phyloP scores from a whole-genome alignment of 345 rosid species.

The Pistacia vera region DNA sequence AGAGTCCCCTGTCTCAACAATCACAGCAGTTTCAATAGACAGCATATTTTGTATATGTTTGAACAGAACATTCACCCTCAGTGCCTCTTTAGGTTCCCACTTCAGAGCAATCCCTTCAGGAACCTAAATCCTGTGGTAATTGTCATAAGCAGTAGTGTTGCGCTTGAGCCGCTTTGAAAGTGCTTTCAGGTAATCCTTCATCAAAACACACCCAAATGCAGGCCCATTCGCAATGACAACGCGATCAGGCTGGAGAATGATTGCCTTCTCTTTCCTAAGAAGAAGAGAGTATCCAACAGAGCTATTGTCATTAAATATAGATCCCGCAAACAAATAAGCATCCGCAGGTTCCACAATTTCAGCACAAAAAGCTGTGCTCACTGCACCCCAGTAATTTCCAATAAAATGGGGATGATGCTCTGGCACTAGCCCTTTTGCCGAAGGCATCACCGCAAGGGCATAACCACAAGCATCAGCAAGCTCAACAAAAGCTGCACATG shows the following conservation, averaged over 20 bases:
- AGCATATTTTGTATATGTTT: slow-evolving; percentile 75
- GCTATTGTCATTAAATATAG: slow-evolving; percentile 77
- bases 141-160: slow-evolving; percentile 64
- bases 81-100: slow-evolving; percentile 51
- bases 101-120: slow-evolving; percentile 60
- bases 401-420: slow-evolving; percentile 77
- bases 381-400: slow-evolving; percentile 86
- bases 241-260: slow-evolving; percentile 71
- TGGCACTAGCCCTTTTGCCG: slow-evolving; percentile 71
- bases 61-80: slow-evolving; percentile 76
- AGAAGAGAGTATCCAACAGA: slow-evolving; percentile 86
- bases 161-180: slow-evolving; percentile 55
- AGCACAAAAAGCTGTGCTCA: slow-evolving; percentile 74
- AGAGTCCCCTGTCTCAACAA: slow-evolving; percentile 89
- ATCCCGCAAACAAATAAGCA: slow-evolving; percentile 85
- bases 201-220: slow-evolving; percentile 72
- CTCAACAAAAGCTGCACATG: slow-evolving; percentile 54
- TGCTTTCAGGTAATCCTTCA: slow-evolving; percentile 70
- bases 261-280: slow-evolving; percentile 81
- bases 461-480: slow-evolving; percentile 70
- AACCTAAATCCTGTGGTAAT: slow-evolving; percentile 72
- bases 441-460: slow-evolving; percentile 70
- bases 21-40: slow-evolving; percentile 68
- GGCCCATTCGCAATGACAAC: slow-evolving; percentile 75
- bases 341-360: slow-evolving; percentile 89